Evolutionary conservation across 1,284 basidiomycete genomes (phyloP).

Genomic region (Irpex lacteus): DNA sequence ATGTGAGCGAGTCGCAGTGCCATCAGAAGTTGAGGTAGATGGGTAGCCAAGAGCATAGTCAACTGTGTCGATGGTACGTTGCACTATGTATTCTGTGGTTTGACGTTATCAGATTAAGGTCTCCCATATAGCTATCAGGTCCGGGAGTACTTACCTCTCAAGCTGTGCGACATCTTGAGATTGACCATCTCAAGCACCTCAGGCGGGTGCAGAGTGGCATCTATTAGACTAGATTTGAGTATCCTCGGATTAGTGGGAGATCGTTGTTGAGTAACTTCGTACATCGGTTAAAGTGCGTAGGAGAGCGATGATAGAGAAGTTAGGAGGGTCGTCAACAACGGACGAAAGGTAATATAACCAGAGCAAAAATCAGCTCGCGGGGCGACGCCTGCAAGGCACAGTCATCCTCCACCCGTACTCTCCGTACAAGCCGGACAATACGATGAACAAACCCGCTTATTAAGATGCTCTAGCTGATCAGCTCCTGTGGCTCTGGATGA

Average conservation of each 20-base stretch:
- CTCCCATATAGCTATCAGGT: too few relatives aligned
- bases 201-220: slow-evolving; percentile 57
- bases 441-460: neutral
- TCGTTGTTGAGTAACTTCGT: neutral
- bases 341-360: too few relatives aligned
- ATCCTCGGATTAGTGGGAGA: slow-evolving; percentile 22
- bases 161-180: slow-evolving; percentile 50
- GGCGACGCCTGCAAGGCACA: too few relatives aligned
- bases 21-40: slow-evolving; percentile 41
- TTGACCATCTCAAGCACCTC: slow-evolving; percentile 63
- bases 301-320: neutral
- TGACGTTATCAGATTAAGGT: neutral
- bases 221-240: slow-evolving; percentile 62
- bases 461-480: neutral
- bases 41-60: slow-evolving; percentile 67
- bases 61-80: slow-evolving; percentile 64
- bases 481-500: neutral
- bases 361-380: too few relatives aligned
- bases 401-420: too few relatives aligned
- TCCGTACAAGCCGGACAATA: neutral
- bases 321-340: too few relatives aligned
- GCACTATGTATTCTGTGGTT: slow-evolving; percentile 59
- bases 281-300: neutral
- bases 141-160: slow-evolving; percentile 54
- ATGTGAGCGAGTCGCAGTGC: neutral